phyloP scores from a whole-genome alignment of 768 basidiomycete species.

The Mycena galopus region DNA sequence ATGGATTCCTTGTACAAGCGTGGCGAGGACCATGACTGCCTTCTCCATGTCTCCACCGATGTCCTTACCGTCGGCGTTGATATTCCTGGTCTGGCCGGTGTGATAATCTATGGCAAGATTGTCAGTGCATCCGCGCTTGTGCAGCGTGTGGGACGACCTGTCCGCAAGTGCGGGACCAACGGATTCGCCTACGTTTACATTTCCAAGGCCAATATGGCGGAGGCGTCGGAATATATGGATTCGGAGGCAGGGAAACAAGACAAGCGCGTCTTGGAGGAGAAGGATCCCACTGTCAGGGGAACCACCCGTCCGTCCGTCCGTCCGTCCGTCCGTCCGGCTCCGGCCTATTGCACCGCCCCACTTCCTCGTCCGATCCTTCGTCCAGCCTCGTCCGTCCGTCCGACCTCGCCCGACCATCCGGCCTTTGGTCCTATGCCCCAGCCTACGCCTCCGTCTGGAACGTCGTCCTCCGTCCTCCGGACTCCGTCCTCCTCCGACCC shows the following conservation, averaged over 20 bases:
- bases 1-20: conserved; percentile 10
- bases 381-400: too few species aligned
- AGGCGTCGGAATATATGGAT: neutral
- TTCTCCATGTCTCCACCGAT: conserved; percentile 10
- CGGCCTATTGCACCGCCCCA: too few species aligned
- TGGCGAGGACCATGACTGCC: conserved; percentile 1
- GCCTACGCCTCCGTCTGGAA: too few species aligned
- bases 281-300: too few species aligned
- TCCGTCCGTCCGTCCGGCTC: too few species aligned
- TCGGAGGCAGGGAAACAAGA: conserved; percentile 4
- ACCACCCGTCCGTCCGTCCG: too few species aligned
- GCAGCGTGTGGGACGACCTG: conserved; percentile 9
- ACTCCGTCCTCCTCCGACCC: too few species aligned
- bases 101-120: conserved; percentile 1
- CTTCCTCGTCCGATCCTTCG: too few species aligned
- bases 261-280: neutral
- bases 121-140: neutral
- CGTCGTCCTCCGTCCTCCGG: too few species aligned
- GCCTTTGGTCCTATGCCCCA: too few species aligned
- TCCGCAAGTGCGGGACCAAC: neutral
- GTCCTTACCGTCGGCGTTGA: conserved; percentile 15
- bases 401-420: too few species aligned
- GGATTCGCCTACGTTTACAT: conserved; percentile 9
- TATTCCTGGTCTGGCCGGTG: conserved; percentile 4
- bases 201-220: conserved; percentile 14